These are phyloP conservation scores for Piper betle DNA, from an alignment of 164 flowering plant genomes.

Conservation along the genomic window DNA sequence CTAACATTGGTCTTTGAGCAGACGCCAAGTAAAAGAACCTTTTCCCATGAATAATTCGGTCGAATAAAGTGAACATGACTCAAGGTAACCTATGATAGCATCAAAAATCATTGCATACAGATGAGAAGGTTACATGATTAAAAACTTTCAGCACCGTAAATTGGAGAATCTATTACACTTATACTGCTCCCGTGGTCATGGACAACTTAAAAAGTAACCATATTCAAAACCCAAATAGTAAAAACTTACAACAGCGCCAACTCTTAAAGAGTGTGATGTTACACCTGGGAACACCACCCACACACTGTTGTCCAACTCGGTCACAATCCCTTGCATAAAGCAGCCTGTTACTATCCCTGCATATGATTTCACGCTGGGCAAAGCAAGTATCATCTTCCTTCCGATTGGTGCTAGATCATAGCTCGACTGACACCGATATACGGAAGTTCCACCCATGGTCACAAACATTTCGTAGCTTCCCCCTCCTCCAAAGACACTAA, in stretches of 20 bases:
- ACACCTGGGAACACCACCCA: conserved; percentile 59
- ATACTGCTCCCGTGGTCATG: not conserved
- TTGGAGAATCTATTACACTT: not conserved
- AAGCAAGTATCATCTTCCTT: conserved; percentile 18
- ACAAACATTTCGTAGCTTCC: conserved; percentile 43
- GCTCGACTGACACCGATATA: conserved; percentile 20
- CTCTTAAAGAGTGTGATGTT: conserved; percentile 49
- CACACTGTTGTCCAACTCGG: conserved; percentile 70
- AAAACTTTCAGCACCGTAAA: not conserved
- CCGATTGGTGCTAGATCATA: conserved; percentile 1
- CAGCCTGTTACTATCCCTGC: conserved; percentile 62
- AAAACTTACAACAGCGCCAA: conserved; percentile 67
- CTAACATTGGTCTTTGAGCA: conserved; percentile 52
- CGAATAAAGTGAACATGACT: conserved; percentile 62
- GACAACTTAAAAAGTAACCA: not conserved
- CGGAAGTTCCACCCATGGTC: conserved; percentile 27
- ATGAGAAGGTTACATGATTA: not conserved
- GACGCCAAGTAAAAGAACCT: conserved; percentile 63
- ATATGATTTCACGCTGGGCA: conserved; percentile 39
- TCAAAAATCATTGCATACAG: not conserved
- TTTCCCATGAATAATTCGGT: conserved; percentile 60
- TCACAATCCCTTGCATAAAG: conserved; percentile 65
- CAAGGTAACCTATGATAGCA: conserved; percentile 37
- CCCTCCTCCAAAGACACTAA: conserved; percentile 36
- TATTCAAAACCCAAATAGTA: not conserved